Conservation (phyloP, 2,329 filamentous ascomycete species). For the Diplocarpon rosae region DNA sequence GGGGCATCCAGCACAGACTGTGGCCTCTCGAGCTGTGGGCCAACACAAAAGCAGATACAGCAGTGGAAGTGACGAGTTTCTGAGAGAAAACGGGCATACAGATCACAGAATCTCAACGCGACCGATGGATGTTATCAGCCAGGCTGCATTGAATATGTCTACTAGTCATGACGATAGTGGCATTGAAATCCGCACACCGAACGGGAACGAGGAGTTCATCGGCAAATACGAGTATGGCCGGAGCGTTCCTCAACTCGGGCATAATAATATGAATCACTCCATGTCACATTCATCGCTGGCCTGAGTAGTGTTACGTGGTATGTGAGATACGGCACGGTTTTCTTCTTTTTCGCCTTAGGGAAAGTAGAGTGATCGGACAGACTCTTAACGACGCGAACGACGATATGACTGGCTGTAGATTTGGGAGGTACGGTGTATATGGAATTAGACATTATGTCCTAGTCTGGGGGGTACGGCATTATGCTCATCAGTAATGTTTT, state of each 20-base stretch:
- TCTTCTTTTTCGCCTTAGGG: conserved; percentile 14
- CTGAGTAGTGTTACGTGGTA: conserved; percentile 6
- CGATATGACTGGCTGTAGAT: conserved; percentile 19
- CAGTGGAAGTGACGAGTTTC: conserved; percentile 25
- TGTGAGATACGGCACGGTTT: conserved; percentile 1
- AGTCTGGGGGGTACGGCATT: neutral
- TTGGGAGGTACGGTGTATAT: conserved; percentile 14
- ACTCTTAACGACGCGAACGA: conserved; percentile 18
- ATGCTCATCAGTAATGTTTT: conserved; percentile 5
- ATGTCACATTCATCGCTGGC: conserved; percentile 14
- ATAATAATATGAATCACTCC: conserved; percentile 13
- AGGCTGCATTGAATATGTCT: conserved; percentile 36
- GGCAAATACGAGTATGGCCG: conserved; percentile 43
- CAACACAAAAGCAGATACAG: conserved; percentile 24
- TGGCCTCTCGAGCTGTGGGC: conserved; percentile 16
- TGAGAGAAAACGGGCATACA: conserved; percentile 15
- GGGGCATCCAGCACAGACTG: conserved; percentile 16
- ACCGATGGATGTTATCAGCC: conserved; percentile 31
- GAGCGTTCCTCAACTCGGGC: conserved; percentile 16
- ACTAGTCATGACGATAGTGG: conserved; percentile 58
- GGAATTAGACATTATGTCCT: too few relatives aligned
- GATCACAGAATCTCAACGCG: conserved; percentile 17
- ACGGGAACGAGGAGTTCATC: conserved; percentile 56
- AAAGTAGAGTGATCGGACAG: conserved; percentile 9
- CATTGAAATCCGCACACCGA: conserved; percentile 58